A percentile compares a stretch with the other conserved stretches of the same genome.
phyloP scores from a whole-genome alignment of 805 yeast genomes.

The Metschnikowia similis region DNA sequence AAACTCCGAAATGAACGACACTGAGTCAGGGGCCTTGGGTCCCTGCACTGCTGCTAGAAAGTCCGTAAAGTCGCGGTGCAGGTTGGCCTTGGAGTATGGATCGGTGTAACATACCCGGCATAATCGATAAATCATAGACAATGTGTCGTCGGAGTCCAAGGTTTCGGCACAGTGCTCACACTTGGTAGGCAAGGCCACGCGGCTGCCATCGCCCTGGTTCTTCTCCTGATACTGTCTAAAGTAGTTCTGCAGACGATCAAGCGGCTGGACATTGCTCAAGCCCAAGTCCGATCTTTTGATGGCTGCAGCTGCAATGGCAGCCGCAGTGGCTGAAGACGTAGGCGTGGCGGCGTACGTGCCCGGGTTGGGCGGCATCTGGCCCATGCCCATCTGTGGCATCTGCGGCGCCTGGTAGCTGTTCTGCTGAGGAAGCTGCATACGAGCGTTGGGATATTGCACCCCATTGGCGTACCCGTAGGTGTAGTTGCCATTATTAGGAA shows the following conservation, averaged over 20 bases:
- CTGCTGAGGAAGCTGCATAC: slow-evolving; percentile 8
- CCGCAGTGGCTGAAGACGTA: slow-evolving; percentile 14
- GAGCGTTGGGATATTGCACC: slow-evolving; percentile 2
- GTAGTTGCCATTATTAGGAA: slow-evolving; percentile 7
- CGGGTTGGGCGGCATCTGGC: not conserved
- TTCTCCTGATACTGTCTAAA: slow-evolving; percentile 17
- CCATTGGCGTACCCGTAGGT: slow-evolving; percentile 5
- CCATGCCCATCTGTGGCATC: not conserved
- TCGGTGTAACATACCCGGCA: slow-evolving; percentile 27
- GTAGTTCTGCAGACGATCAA: slow-evolving; percentile 13
- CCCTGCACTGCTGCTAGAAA: slow-evolving; percentile 22
- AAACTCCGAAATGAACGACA: slow-evolving; percentile 15
- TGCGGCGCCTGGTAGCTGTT: slow-evolving; percentile 10
- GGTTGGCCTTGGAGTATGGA: slow-evolving; percentile 26
- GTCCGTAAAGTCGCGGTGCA: slow-evolving; percentile 26
- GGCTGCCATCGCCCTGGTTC: slow-evolving; percentile 17
- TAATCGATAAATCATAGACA: slow-evolving; percentile 24
- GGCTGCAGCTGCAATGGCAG: slow-evolving; percentile 18
- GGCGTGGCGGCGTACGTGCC: slow-evolving; percentile 2
- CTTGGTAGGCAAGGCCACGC: slow-evolving; percentile 12
- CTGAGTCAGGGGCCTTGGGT: slow-evolving; percentile 13
- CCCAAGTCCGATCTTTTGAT: slow-evolving; percentile 13
- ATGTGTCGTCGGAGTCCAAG: slow-evolving; percentile 23
- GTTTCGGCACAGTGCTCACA: slow-evolving; percentile 28
- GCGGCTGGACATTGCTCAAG: slow-evolving; percentile 8